Percentiles rank a stretch among this genome's conserved stretches.
These are phyloP conservation scores for Candida lessepsii DNA, from an alignment of 805 yeast species.

Conservation along the genomic window DNA sequence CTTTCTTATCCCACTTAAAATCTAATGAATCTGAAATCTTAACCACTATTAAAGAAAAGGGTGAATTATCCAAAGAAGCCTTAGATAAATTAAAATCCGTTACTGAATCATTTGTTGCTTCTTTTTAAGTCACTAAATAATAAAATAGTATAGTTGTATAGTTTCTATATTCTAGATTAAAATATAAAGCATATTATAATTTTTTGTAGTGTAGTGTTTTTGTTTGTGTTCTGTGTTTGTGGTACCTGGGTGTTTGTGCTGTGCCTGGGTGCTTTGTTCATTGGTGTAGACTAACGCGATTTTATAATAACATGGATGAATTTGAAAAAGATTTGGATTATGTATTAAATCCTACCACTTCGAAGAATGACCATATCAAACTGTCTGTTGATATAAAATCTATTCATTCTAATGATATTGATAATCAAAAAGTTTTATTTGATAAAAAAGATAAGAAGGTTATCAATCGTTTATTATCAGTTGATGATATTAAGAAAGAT, in stretches of 20 bases:
- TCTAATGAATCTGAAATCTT: conserved; percentile 84
- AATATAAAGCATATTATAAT: conserved; percentile 10
- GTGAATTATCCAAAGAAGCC: conserved; percentile 85
- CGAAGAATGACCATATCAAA: too few relatives aligned
- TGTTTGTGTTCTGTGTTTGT: neutral
- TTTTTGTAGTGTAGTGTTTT: conserved; percentile 1
- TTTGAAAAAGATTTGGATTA: conserved; percentile 34
- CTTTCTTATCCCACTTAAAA: conserved; percentile 89
- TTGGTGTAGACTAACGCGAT: too few relatives aligned
- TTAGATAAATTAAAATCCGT: conserved; percentile 86
- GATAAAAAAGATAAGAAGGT: conserved; percentile 13
- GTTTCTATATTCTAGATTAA: conserved; percentile 11
- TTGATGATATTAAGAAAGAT: conserved; percentile 22
- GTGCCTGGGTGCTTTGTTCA: too few relatives aligned
- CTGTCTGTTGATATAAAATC: too few relatives aligned
- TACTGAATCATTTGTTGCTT: conserved; percentile 88
- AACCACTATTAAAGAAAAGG: conserved; percentile 80
- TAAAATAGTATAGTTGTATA: conserved; percentile 7
- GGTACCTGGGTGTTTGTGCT: too few relatives aligned
- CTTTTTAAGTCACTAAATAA: conserved; percentile 51
- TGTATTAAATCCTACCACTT: conserved; percentile 12
- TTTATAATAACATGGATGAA: conserved; percentile 3
- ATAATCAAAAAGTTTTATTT: conserved; percentile 1
- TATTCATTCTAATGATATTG: too few relatives aligned
- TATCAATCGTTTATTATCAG: conserved; percentile 13